Percentiles rank a stretch among this genome's conserved stretches.
phyloP scores from a whole-genome alignment of 768 basidiomycete genomes.

The Cystobasidium tubakii region DNA sequence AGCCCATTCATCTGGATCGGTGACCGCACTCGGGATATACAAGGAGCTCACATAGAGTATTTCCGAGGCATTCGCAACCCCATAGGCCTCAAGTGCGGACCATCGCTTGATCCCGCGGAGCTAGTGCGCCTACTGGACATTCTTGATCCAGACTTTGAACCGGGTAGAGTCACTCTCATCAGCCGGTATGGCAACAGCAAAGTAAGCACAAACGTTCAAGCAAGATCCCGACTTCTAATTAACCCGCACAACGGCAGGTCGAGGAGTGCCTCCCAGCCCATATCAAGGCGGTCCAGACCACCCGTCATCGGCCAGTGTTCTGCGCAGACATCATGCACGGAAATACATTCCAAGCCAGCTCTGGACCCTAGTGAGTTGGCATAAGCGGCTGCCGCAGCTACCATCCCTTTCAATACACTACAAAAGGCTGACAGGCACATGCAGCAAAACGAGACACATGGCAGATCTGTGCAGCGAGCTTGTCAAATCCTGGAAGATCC shows the following conservation, averaged over 20 bases:
- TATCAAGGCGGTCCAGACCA: slow-evolving; percentile 69
- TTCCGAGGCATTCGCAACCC: slow-evolving; percentile 87
- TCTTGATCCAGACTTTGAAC: slow-evolving; percentile 76
- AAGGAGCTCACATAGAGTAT: slow-evolving; percentile 91
- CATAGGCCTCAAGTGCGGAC: slow-evolving; percentile 93
- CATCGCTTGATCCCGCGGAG: slow-evolving; percentile 73
- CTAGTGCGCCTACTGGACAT: slow-evolving; percentile 69
- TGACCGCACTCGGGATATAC: slow-evolving; percentile 84
- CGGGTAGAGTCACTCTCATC: slow-evolving; percentile 79
- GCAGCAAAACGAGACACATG: slow-evolving; percentile 29
- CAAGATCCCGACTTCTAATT: too few relatives aligned
- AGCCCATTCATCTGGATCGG: slow-evolving; percentile 92
- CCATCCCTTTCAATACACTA: not conserved
- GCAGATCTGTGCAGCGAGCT: slow-evolving; percentile 73
- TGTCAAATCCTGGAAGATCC: slow-evolving; percentile 71
- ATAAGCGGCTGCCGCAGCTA: too few relatives aligned
- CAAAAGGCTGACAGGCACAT: too few relatives aligned
- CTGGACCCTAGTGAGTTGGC: slow-evolving; percentile 61
- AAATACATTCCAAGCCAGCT: slow-evolving; percentile 87
- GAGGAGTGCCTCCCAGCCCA: slow-evolving; percentile 68
- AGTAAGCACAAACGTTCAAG: slow-evolving; percentile 56
- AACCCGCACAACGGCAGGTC: too few relatives aligned
- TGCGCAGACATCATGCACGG: slow-evolving; percentile 98
- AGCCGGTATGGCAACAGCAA: slow-evolving; percentile 87
- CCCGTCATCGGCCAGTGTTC: slow-evolving; percentile 81